phyloP scores from a whole-genome alignment of 2,329 filamentous ascomycete genomes.

The Plenodomus tracheiphilus region DNA sequence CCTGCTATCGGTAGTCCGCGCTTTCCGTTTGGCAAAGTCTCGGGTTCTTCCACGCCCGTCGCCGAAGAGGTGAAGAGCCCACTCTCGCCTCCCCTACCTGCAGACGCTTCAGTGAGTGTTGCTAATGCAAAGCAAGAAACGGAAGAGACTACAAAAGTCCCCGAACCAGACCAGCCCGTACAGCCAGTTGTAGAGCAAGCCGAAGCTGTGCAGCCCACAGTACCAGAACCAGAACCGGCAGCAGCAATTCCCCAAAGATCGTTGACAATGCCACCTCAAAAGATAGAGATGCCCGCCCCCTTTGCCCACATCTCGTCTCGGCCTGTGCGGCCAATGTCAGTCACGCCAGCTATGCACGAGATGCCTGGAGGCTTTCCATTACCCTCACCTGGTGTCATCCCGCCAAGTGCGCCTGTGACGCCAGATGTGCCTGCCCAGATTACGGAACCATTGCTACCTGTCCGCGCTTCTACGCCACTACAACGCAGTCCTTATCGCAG shows the following conservation, averaged over 20 bases:
- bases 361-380: slow-evolving; percentile 66
- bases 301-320: slow-evolving; percentile 16
- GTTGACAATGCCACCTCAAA: slow-evolving; percentile 25
- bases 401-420: slow-evolving; percentile 45
- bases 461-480: slow-evolving; percentile 15
- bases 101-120: slow-evolving; percentile 11
- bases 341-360: slow-evolving; percentile 29
- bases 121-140: slow-evolving; percentile 12
- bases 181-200: neutral
- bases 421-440: slow-evolving; percentile 29
- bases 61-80: slow-evolving; percentile 32
- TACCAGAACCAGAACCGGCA: slow-evolving; percentile 10
- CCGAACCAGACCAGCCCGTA: neutral
- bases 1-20: slow-evolving; percentile 60
- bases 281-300: slow-evolving; percentile 29
- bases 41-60: slow-evolving; percentile 56
- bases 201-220: slow-evolving; percentile 8
- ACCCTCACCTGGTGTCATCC: slow-evolving; percentile 47
- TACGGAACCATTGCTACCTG: slow-evolving; percentile 24
- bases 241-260: slow-evolving; percentile 17
- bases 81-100: slow-evolving; percentile 19
- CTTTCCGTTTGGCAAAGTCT: slow-evolving; percentile 49
- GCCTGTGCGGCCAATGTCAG: slow-evolving; percentile 27
- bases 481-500: slow-evolving; percentile 9
- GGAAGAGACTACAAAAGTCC: slow-evolving; percentile 3